Percentiles rank a stretch among this genome's conserved stretches.
Conservation (phyloP, 2,329 filamentous ascomycete species). For the Cercospora janseana region DNA sequence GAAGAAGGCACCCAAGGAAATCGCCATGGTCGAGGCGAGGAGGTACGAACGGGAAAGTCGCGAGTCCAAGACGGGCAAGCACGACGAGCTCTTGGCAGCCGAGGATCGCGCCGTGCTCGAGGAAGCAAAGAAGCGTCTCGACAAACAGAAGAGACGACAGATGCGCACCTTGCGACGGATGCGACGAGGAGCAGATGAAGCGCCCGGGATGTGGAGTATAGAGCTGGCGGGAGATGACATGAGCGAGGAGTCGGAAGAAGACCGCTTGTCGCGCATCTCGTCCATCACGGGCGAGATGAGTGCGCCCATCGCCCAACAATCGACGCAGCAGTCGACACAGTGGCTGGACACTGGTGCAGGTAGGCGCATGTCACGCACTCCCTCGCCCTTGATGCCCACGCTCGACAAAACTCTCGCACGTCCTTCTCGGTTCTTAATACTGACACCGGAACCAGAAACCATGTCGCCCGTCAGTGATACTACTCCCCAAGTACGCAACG, state of each 20-base stretch:
- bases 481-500: slow-evolving; percentile 5
- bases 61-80: slow-evolving; percentile 46
- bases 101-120: slow-evolving; percentile 48
- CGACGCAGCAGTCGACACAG: slow-evolving; percentile 21
- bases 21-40: slow-evolving; percentile 77
- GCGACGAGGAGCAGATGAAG: slow-evolving; percentile 32
- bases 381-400: slow-evolving; percentile 27
- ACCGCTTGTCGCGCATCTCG: slow-evolving; percentile 39
- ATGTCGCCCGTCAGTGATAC: slow-evolving; percentile 21
- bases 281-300: slow-evolving; percentile 34
- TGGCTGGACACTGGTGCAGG: slow-evolving; percentile 21
- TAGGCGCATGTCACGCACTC: slow-evolving; percentile 31
- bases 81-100: slow-evolving; percentile 42
- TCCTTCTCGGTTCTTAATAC: slow-evolving; percentile 24
- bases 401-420: slow-evolving; percentile 18
- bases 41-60: slow-evolving; percentile 67
- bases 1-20: slow-evolving; percentile 78
- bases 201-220: slow-evolving; percentile 75
- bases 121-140: slow-evolving; percentile 57
- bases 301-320: slow-evolving; percentile 16
- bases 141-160: slow-evolving; percentile 43
- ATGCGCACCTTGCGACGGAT: slow-evolving; percentile 37
- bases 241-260: slow-evolving; percentile 43
- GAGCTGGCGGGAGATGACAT: slow-evolving; percentile 68
- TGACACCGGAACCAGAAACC: slow-evolving; percentile 33